Conservation (phyloP, 345 rosid genomes). For the Gossypium herbaceum region DNA sequence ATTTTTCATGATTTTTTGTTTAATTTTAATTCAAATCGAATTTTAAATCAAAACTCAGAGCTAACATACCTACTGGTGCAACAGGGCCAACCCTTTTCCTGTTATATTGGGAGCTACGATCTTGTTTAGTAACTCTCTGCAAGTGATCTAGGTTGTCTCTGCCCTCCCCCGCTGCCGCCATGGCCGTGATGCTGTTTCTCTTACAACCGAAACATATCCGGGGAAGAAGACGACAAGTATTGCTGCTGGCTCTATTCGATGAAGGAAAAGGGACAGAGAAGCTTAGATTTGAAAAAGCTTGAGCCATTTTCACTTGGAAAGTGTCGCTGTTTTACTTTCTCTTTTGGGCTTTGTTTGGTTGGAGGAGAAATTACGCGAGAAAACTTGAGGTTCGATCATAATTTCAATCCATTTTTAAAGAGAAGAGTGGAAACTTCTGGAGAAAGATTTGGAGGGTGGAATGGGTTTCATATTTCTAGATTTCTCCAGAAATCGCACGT, state of each 20-base stretch:
- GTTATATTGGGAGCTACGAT: slow-evolving; percentile 17
- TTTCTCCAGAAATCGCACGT: slow-evolving; percentile 19
- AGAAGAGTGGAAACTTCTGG: slow-evolving; percentile 31
- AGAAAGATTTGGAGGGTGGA: not conserved
- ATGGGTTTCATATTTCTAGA: slow-evolving; percentile 23
- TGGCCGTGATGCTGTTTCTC: slow-evolving; percentile 24
- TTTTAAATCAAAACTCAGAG: not conserved
- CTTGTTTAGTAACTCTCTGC: slow-evolving; percentile 24
- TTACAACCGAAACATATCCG: not conserved
- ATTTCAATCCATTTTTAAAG: slow-evolving; percentile 9
- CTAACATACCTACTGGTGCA: slow-evolving; percentile 38
- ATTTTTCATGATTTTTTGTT: not conserved
- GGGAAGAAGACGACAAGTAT: not conserved
- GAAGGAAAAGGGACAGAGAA: slow-evolving; percentile 20
- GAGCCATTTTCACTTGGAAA: slow-evolving; percentile 26
- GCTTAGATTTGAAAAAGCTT: slow-evolving; percentile 27
- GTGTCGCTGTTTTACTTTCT: not conserved
- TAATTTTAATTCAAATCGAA: not conserved
- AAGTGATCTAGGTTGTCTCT: slow-evolving; percentile 46
- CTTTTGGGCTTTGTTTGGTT: not conserved
- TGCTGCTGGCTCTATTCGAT: not conserved
- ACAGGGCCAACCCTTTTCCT: slow-evolving; percentile 37
- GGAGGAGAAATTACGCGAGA: not conserved
- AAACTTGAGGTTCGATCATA: not conserved
- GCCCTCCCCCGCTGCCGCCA: slow-evolving; percentile 21